phyloP scores from a whole-genome alignment of 1,284 basidiomycete genomes.

The Trichosporon faecale region DNA sequence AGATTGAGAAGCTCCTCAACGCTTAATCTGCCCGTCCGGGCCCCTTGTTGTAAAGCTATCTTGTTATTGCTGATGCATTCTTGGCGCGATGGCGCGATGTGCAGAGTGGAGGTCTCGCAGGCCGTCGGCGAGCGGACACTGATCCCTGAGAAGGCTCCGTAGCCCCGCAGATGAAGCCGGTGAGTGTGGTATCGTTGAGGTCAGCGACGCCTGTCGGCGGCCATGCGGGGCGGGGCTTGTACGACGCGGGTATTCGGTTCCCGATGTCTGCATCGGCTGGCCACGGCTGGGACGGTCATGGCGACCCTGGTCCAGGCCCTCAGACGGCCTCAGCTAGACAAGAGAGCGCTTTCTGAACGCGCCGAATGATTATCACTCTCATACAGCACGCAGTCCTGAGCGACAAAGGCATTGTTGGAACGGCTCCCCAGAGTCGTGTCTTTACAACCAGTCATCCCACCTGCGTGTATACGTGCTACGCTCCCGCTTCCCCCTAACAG shows the following conservation, averaged over 20 bases:
- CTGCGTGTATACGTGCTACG: too few species aligned
- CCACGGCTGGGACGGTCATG: too few species aligned
- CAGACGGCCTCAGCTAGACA: too few species aligned
- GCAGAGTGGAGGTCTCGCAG: neutral
- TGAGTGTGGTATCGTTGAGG: neutral
- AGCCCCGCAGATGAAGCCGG: neutral
- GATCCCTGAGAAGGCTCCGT: neutral
- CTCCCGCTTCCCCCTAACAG: too few species aligned
- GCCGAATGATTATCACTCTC: too few species aligned
- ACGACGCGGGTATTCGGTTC: neutral
- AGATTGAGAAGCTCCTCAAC: constrained; percentile 42
- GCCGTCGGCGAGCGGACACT: neutral
- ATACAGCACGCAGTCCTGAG: too few species aligned
- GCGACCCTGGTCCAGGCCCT: too few species aligned
- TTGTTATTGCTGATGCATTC: neutral
- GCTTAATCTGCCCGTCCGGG: neutral
- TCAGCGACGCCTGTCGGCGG: neutral
- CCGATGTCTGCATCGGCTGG: too few species aligned
- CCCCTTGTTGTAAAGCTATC: neutral
- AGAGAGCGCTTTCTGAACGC: too few species aligned
- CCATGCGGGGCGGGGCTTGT: neutral
- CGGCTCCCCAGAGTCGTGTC: too few species aligned
- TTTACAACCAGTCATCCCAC: too few species aligned
- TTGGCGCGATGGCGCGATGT: neutral
- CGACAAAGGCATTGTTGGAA: too few species aligned